Conservation (phyloP, 495 filamentous ascomycete genomes). For the Penicillium soppii region DNA sequence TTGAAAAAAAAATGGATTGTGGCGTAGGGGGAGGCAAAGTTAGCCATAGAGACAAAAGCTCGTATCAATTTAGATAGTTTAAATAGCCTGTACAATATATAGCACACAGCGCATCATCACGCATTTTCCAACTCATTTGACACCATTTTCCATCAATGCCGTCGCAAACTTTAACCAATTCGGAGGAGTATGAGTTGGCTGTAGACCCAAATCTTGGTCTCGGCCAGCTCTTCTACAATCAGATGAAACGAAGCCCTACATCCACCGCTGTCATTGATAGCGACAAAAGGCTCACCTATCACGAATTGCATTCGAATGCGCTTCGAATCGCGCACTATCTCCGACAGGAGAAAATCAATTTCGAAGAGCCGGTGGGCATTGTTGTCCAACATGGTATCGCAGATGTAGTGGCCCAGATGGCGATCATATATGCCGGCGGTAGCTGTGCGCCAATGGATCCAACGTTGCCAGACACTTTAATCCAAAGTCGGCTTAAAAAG, state of each 20-base stretch:
- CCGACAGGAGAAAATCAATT: background rate
- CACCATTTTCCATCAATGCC: background rate
- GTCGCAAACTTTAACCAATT: background rate
- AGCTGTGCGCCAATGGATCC: slow-evolving; percentile 24
- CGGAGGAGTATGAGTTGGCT: background rate
- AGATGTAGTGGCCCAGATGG: slow-evolving; percentile 19
- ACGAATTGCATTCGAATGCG: background rate
- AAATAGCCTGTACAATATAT: background rate
- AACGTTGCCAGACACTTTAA: slow-evolving; percentile 11
- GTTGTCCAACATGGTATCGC: slow-evolving; percentile 17
- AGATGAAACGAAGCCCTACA: background rate
- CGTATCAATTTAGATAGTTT: background rate
- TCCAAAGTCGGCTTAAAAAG: slow-evolving; percentile 5
- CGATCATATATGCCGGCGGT: slow-evolving; percentile 20
- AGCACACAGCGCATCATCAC: background rate
- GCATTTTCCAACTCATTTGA: background rate
- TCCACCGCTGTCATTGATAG: background rate
- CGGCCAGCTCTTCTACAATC: background rate
- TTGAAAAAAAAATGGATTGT: too few relatives aligned
- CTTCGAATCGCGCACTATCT: background rate
- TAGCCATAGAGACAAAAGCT: background rate
- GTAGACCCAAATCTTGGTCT: background rate
- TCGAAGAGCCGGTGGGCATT: slow-evolving; percentile 15
- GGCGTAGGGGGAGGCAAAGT: background rate
- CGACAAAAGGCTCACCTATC: background rate